phyloP scores from a whole-genome alignment of 306 rosid species.

The Castanea crenata region DNA sequence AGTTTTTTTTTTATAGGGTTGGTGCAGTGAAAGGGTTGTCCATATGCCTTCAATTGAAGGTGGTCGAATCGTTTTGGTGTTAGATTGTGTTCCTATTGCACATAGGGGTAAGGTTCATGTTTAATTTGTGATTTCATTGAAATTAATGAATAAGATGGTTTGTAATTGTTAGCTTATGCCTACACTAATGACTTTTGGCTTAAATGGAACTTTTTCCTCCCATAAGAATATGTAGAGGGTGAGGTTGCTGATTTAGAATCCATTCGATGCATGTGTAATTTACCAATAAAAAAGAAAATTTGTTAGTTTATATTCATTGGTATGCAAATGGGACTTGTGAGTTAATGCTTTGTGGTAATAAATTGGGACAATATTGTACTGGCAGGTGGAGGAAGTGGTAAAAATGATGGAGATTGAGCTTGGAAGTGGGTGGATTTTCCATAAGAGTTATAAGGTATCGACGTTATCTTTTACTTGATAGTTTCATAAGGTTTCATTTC shows the following conservation, averaged over 20 bases:
- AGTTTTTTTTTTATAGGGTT: conserved; percentile 44
- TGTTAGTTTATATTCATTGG: neutral
- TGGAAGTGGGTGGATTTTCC: conserved; percentile 68
- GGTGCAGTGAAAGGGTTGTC: conserved; percentile 57
- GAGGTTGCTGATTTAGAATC: too few relatives aligned
- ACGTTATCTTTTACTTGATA: conserved; percentile 2
- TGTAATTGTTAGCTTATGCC: neutral
- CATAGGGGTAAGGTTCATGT: conserved; percentile 59
- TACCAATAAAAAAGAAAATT: too few relatives aligned
- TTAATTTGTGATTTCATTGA: neutral
- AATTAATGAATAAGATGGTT: neutral
- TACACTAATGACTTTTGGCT: too few relatives aligned
- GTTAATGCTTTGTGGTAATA: neutral
- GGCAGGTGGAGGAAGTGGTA: conserved; percentile 65
- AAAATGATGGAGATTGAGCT: conserved; percentile 80
- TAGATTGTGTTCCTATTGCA: conserved; percentile 49
- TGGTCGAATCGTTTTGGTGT: conserved; percentile 54
- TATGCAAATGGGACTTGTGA: neutral
- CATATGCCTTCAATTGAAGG: conserved; percentile 14
- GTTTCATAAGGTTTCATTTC: neutral
- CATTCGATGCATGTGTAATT: too few relatives aligned
- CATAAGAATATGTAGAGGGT: too few relatives aligned
- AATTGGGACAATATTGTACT: neutral
- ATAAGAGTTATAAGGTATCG: conserved; percentile 61
- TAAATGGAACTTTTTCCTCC: too few relatives aligned